A percentile compares a stretch with the other conserved stretches of the same genome.
Conservation (phyloP, 164 flowering plant species). For the Brasenia schreberi region DNA sequence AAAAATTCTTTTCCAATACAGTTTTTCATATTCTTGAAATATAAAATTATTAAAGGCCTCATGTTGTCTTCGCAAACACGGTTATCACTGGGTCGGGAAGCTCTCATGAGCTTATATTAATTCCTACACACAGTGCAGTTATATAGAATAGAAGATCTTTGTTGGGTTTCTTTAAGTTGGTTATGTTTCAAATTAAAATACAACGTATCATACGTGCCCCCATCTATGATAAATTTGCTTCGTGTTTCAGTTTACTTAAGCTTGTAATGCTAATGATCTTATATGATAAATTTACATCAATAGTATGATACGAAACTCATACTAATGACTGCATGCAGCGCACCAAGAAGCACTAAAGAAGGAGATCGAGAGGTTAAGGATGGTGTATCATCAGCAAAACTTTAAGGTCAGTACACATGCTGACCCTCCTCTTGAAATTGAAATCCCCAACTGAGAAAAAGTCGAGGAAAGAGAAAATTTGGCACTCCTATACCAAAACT, state of each 20-base stretch:
- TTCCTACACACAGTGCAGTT: too few species aligned
- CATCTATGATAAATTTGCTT: background rate
- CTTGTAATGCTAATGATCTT: background rate
- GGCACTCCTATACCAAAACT: background rate
- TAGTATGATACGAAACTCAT: background rate
- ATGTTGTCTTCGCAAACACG: too few species aligned
- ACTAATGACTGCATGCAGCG: constrained; percentile 28
- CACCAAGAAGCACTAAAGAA: constrained; percentile 78
- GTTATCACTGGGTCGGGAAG: too few species aligned
- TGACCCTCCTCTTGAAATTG: background rate
- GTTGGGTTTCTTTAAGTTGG: too few species aligned
- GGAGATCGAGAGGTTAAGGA: constrained; percentile 73
- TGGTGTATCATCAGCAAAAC: constrained; percentile 53
- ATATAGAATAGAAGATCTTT: too few species aligned
- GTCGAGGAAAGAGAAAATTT: background rate
- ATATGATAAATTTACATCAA: background rate
- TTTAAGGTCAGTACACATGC: constrained; percentile 14
- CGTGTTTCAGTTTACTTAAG: background rate
- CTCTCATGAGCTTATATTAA: too few species aligned
- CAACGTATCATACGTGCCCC: background rate
- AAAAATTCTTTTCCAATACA: too few species aligned
- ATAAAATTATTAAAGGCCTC: too few species aligned
- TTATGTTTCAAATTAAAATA: too few species aligned
- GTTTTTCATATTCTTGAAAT: too few species aligned
- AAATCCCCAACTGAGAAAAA: background rate